These are phyloP conservation scores for Scopulariopsis brevicaulis DNA, from an alignment of 2,329 filamentous ascomycete species.

Conservation along the genomic window DNA sequence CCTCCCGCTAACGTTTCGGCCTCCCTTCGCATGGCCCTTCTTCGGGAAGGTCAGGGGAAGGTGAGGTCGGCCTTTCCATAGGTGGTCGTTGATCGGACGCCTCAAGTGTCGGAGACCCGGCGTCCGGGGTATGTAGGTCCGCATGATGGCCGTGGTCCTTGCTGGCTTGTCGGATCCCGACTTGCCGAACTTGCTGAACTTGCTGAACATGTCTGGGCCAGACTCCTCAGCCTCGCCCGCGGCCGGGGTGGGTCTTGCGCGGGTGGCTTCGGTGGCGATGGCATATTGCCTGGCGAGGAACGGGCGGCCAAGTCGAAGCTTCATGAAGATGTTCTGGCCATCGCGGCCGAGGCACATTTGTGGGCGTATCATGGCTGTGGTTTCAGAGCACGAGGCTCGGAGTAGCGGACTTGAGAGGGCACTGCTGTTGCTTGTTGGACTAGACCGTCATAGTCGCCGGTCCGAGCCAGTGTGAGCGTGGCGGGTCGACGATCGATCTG, in stretches of 20 bases:
- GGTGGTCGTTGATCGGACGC: slow-evolving; percentile 87
- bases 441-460: not conserved
- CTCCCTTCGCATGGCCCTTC: slow-evolving; percentile 86
- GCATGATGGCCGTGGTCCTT: slow-evolving; percentile 38
- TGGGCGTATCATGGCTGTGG: not conserved
- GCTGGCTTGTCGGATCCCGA: not conserved
- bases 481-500: not conserved
- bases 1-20: slow-evolving; percentile 75
- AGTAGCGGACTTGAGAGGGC: not conserved
- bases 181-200: not conserved
- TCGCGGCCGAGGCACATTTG: not conserved
- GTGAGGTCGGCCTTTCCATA: slow-evolving; percentile 87
- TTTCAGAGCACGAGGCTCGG: not conserved
- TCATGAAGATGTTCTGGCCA: not conserved
- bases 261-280: not conserved
- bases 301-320: not conserved
- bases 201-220: not conserved
- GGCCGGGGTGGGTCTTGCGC: not conserved
- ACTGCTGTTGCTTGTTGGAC: not conserved
- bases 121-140: slow-evolving; percentile 87
- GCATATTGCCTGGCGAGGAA: not conserved
- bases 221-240: not conserved
- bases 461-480: not conserved
- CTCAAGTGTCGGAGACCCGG: slow-evolving; percentile 86
- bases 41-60: slow-evolving; percentile 80